Evolutionary conservation across 192 early-diverging fungal genomes (phyloP).

Genomic region (Gaertneriomyces sp.): DNA sequence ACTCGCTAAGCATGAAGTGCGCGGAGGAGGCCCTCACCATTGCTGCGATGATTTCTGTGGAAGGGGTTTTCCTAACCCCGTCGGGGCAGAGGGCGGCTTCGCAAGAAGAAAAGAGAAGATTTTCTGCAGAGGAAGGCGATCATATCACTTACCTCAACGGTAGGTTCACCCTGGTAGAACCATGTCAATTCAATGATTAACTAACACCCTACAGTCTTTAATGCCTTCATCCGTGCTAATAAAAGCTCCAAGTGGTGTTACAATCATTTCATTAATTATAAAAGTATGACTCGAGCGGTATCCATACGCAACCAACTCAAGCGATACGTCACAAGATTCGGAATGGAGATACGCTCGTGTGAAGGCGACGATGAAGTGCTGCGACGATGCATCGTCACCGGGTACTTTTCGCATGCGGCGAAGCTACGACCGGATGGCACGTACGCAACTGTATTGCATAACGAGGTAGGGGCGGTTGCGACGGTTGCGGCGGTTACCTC

Average conservation of each 20-base stretch:
- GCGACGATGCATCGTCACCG: slow-evolving; percentile 66
- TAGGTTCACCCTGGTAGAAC: neutral
- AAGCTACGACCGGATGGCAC: slow-evolving; percentile 63
- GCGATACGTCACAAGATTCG: slow-evolving; percentile 54
- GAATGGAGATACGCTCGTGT: slow-evolving; percentile 31
- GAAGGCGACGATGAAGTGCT: slow-evolving; percentile 47
- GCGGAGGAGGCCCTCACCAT: slow-evolving; percentile 73
- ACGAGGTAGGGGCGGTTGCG: slow-evolving; percentile 37
- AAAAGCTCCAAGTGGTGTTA: slow-evolving; percentile 46
- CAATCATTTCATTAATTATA: slow-evolving; percentile 63
- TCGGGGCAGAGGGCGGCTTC: slow-evolving; percentile 35
- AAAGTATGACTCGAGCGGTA: slow-evolving; percentile 43
- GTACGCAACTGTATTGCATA: slow-evolving; percentile 62
- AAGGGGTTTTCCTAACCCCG: slow-evolving; percentile 44
- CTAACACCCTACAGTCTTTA: slow-evolving; percentile 36
- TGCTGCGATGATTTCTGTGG: slow-evolving; percentile 73
- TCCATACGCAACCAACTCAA: slow-evolving; percentile 36
- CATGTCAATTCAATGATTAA: slow-evolving; percentile 14
- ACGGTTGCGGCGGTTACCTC: slow-evolving; percentile 6
- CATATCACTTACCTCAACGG: slow-evolving; percentile 41
- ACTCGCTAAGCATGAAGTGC: slow-evolving; percentile 59
- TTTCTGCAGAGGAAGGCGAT: slow-evolving; percentile 71
- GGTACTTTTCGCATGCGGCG: slow-evolving; percentile 76
- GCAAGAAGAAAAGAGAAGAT: slow-evolving; percentile 61
- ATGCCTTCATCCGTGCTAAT: slow-evolving; percentile 45